Evolutionary conservation across 2,329 filamentous ascomycete species (phyloP), one percentile per base, ranked within the genome.

Genomic region (Davidsoniella virescens): DNA sequence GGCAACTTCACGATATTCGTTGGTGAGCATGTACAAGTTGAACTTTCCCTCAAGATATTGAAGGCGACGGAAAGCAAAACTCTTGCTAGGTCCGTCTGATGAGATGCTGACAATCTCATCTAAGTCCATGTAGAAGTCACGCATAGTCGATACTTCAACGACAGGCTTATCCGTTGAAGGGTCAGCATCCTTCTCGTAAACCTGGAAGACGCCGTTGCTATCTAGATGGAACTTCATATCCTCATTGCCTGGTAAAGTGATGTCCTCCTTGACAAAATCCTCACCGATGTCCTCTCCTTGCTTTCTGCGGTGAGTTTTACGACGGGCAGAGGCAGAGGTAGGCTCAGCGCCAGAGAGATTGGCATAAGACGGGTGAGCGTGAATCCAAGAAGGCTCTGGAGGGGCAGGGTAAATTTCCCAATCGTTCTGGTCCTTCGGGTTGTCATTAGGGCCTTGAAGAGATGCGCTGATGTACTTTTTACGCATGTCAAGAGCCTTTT

Each of bases 21-120:
- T 96, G 52, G 96, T 70, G 26, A 98, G 75, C 18, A 81, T 78
- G 62, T 98, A 95, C 18, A 98, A 73, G 62, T 95, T 94, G 67
- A 94, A 98, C 62, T 95, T 95, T 54, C 87, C 90, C 67, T 98
- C 92, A 7, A 98, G 70, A 62, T 96, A 98, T 59, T 94, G 90
- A 44, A 98, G 72, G 9, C 93, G 81, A 50, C 90, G 82, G 64
- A 94, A 98, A 1, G 92, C 90, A 64, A 96, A 96, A 60, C 87
- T 95, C 67, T 98, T 98, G 64, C 82, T 90, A 0, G 92, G 92
- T 0, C 92, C 92, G 51, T 98, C 90, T 0, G 88, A 94, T 0
- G 88, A 94, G n/a, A 93, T 79, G 52, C 82, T 80, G 48, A 94
- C 71, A 52, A 96, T 82, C 18, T 80, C 73, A 61, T 98, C 92